Percentiles rank a stretch among this genome's conserved stretches.
Evolutionary conservation across 1,139 yeast species (phyloP).

Genomic region (Spathaspora sp.): DNA sequence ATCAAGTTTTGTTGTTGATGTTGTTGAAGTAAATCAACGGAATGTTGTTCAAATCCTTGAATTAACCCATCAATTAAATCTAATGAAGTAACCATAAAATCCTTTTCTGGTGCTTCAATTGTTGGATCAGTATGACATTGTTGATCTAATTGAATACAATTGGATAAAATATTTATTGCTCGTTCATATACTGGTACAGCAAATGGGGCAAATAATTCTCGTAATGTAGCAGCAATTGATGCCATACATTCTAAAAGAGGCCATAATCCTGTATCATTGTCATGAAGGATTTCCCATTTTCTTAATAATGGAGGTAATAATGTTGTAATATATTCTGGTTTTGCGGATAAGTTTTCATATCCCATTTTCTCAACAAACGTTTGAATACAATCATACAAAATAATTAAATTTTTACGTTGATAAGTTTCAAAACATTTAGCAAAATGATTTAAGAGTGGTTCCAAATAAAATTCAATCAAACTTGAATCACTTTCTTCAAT

Average conservation of each 20-base stretch:
- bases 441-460: conserved; percentile 66
- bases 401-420: conserved; percentile 77
- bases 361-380: conserved; percentile 82
- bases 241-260: conserved; percentile 92
- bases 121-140: conserved; percentile 65
- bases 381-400: conserved; percentile 89
- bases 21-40: conserved; percentile 55
- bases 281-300: conserved; percentile 74
- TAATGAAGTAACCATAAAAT: conserved; percentile 82
- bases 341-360: conserved; percentile 49
- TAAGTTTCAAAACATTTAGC: conserved; percentile 72
- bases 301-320: conserved; percentile 78
- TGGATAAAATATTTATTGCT: conserved; percentile 66
- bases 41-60: conserved; percentile 76
- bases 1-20: conserved; percentile 43
- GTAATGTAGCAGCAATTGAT: conserved; percentile 82
- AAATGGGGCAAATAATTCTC: conserved; percentile 83
- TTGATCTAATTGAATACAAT: conserved; percentile 67
- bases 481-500: conserved; percentile 75
- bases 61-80: conserved; percentile 90
- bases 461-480: conserved; percentile 49
- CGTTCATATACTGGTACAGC: conserved; percentile 88
- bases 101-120: conserved; percentile 83
- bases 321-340: conserved; percentile 55
- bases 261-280: conserved; percentile 84